A percentile compares a stretch with the other conserved stretches of the same genome.
phyloP scores from a whole-genome alignment of 441 rosid genomes.

The Gossypium lobatum region DNA sequence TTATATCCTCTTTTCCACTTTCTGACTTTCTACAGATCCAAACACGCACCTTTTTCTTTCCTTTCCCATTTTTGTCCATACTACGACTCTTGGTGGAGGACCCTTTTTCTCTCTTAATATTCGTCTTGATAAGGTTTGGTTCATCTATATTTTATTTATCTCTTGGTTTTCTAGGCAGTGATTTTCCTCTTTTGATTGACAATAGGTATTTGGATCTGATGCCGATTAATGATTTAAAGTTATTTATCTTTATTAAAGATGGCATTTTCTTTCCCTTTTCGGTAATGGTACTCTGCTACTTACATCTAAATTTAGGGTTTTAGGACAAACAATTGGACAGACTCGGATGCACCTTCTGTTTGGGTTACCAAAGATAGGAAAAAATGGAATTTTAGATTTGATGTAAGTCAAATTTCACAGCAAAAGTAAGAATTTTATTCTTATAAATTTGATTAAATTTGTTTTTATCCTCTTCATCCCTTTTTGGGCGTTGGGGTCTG shows the following conservation, averaged over 20 bases:
- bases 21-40: too few species aligned
- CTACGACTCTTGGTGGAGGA: too few species aligned
- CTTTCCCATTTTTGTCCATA: too few species aligned
- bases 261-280: not conserved
- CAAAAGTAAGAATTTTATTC: not conserved
- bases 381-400: not conserved
- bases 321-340: conserved; percentile 3
- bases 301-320: conserved; percentile 16
- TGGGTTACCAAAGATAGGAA: not conserved
- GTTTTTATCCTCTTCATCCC: not conserved
- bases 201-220: conserved; percentile 27
- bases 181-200: not conserved
- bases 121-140: too few species aligned
- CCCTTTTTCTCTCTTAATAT: too few species aligned
- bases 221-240: not conserved
- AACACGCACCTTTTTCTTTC: too few species aligned
- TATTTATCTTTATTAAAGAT: conserved; percentile 12
- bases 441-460: not conserved
- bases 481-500: not conserved
- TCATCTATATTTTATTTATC: too few species aligned
- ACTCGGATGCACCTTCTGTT: conserved; percentile 18
- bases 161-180: too few species aligned
- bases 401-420: not conserved
- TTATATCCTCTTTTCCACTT: too few species aligned
- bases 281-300: not conserved